Evolutionary conservation across 2,329 filamentous ascomycete genomes (phyloP).

Genomic region (Paracorniculantispora psalliotae): DNA sequence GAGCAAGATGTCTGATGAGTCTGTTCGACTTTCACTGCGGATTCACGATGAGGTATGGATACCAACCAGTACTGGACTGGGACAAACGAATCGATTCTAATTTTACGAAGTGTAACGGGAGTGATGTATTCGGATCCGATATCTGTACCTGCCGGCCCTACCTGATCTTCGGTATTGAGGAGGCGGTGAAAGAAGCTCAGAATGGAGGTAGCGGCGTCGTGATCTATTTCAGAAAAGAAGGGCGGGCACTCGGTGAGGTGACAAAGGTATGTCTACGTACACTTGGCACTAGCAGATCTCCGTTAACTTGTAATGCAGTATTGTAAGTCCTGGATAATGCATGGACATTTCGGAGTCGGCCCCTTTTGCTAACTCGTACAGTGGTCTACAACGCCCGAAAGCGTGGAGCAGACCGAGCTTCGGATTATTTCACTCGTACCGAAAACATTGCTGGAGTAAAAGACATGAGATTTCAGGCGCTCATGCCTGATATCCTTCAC

Average conservation of each 20-base stretch:
- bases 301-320: constrained; percentile 26
- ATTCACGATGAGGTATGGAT: constrained; percentile 62
- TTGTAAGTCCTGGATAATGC: background rate
- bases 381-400: constrained; percentile 77
- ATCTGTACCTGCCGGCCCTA: constrained; percentile 97
- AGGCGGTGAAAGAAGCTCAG: constrained; percentile 95
- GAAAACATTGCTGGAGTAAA: constrained; percentile 98
- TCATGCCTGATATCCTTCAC: constrained; percentile 97
- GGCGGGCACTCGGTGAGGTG: constrained; percentile 88
- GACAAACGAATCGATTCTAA: background rate
- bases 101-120: constrained; percentile 70
- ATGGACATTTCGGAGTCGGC: background rate
- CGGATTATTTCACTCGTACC: constrained; percentile 94
- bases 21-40: constrained; percentile 72
- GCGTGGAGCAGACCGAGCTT: constrained; percentile 72
- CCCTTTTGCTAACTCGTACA: constrained; percentile 11
- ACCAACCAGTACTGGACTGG: background rate
- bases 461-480: constrained; percentile 93
- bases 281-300: constrained; percentile 1
- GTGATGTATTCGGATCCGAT: constrained; percentile 95
- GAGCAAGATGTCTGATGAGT: constrained; percentile 86
- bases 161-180: constrained; percentile 93
- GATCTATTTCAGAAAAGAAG: constrained; percentile 98
- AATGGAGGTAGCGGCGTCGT: constrained; percentile 90
- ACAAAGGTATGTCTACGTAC: constrained; percentile 65